Percentiles rank a stretch among this genome's conserved stretches.
These are phyloP conservation scores for Rosa chinensis DNA, from an alignment of 306 rosid genomes.

Conservation along the genomic window DNA sequence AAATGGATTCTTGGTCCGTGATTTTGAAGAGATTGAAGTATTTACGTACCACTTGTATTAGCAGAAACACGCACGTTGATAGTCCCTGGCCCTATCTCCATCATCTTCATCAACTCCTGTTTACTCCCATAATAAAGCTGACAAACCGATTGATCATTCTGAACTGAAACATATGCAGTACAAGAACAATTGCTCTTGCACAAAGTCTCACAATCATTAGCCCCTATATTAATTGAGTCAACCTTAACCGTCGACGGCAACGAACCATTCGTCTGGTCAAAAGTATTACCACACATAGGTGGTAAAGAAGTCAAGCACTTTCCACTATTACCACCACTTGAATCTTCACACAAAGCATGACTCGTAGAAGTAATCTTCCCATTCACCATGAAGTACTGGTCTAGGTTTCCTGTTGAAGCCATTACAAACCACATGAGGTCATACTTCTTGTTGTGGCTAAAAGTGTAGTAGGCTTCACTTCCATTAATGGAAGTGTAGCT, in stretches of 20 bases:
- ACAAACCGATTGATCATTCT: slow-evolving; percentile 3
- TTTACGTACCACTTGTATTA: slow-evolving; percentile 2
- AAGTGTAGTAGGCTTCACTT: slow-evolving; percentile 11
- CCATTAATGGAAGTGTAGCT: not conserved
- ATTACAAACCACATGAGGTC: slow-evolving; percentile 25
- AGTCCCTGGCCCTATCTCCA: not conserved
- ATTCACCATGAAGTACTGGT: slow-evolving; percentile 3
- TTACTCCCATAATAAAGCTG: slow-evolving; percentile 13
- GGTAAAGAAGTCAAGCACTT: slow-evolving; percentile 18
- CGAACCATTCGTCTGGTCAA: slow-evolving; percentile 18
- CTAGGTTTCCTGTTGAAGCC: slow-evolving; percentile 19
- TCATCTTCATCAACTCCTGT: slow-evolving; percentile 13
- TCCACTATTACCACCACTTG: not conserved
- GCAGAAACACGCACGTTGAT: slow-evolving; percentile 9
- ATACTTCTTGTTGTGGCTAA: not conserved
- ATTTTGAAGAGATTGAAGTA: not conserved
- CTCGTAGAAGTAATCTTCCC: slow-evolving; percentile 10
- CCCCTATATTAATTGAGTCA: not conserved
- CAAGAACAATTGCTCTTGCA: slow-evolving; percentile 33
- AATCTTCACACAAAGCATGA: slow-evolving; percentile 20
- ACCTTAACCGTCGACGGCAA: not conserved
- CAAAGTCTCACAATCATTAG: slow-evolving; percentile 12
- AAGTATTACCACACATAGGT: slow-evolving; percentile 2
- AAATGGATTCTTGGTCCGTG: not conserved
- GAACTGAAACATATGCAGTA: slow-evolving; percentile 9